Percentiles rank a stretch among this genome's conserved stretches.
Conservation (phyloP, 2,329 filamentous ascomycete species). For the Scedosporium aurantiacum region DNA sequence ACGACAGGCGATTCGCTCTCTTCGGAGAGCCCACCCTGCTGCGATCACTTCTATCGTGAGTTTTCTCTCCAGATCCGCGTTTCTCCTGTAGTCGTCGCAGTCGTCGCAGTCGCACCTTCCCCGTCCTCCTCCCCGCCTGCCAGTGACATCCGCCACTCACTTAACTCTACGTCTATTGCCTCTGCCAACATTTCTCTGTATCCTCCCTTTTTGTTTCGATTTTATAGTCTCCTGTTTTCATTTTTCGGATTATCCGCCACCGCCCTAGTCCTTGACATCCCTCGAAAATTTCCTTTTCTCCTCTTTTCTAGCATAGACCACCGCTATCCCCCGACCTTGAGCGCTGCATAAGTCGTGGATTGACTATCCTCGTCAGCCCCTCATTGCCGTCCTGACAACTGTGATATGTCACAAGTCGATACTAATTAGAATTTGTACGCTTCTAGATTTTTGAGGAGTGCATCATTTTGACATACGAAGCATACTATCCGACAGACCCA, state of each 20-base stretch:
- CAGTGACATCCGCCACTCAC: background rate
- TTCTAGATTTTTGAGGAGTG: slow-evolving; percentile 21
- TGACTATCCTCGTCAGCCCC: background rate
- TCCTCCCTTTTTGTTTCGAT: background rate
- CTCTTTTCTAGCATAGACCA: too few species aligned
- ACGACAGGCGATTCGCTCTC: background rate
- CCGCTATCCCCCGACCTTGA: background rate
- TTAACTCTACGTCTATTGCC: too few species aligned
- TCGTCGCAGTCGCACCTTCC: background rate
- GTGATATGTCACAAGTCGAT: background rate
- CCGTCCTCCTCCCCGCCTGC: background rate
- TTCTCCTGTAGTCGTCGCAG: background rate
- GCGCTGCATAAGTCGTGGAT: background rate
- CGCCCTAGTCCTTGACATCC: too few species aligned
- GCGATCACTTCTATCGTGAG: background rate
- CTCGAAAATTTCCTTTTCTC: too few species aligned
- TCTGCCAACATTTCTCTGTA: background rate
- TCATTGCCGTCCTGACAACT: background rate
- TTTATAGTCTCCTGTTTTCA: background rate
- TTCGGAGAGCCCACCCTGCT: background rate
- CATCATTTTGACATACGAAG: slow-evolving; percentile 19
- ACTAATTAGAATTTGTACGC: slow-evolving; percentile 1
- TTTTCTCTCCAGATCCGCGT: background rate
- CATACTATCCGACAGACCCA: slow-evolving; percentile 14
- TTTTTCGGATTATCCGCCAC: background rate